These are phyloP conservation scores for Nepenthes gracilis DNA, from an alignment of 148 eudicot species.

Conservation along the genomic window DNA sequence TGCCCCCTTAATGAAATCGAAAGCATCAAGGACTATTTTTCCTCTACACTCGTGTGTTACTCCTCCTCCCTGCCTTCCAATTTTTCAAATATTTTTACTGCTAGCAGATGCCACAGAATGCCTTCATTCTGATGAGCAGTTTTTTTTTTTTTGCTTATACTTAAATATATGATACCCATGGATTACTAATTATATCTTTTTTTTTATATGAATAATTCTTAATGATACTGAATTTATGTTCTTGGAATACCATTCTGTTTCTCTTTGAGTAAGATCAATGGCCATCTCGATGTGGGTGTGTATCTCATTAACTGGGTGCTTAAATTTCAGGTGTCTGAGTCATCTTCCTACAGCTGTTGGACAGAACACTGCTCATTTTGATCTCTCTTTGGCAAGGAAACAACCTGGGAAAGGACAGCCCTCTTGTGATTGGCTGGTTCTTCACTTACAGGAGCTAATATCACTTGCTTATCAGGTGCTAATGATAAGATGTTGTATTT, in stretches of 20 bases:
- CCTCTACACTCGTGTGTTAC: too few species aligned
- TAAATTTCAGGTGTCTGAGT: constrained; percentile 68
- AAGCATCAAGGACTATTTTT: too few species aligned
- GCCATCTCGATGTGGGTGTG: background rate
- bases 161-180: too few species aligned
- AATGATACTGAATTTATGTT: background rate
- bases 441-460: constrained; percentile 83
- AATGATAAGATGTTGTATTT: background rate
- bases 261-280: too few species aligned
- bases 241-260: background rate
- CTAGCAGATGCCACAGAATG: too few species aligned
- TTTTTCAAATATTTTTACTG: too few species aligned
- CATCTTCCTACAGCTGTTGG: constrained; percentile 90
- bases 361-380: constrained; percentile 75
- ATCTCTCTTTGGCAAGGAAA: constrained; percentile 64
- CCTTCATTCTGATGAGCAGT: too few species aligned
- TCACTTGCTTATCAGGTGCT: constrained; percentile 97
- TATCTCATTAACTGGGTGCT: constrained; percentile 1
- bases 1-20: too few species aligned
- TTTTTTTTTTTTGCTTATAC: too few species aligned
- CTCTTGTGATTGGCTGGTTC: constrained; percentile 76
- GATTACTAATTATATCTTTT: too few species aligned
- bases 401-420: constrained; percentile 31
- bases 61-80: too few species aligned
- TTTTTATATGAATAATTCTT: too few species aligned